Evolutionary conservation across 2,329 filamentous ascomycete genomes (phyloP), one percentile per base, ranked within the genome.

Genomic region (Colletotrichum shisoi): DNA sequence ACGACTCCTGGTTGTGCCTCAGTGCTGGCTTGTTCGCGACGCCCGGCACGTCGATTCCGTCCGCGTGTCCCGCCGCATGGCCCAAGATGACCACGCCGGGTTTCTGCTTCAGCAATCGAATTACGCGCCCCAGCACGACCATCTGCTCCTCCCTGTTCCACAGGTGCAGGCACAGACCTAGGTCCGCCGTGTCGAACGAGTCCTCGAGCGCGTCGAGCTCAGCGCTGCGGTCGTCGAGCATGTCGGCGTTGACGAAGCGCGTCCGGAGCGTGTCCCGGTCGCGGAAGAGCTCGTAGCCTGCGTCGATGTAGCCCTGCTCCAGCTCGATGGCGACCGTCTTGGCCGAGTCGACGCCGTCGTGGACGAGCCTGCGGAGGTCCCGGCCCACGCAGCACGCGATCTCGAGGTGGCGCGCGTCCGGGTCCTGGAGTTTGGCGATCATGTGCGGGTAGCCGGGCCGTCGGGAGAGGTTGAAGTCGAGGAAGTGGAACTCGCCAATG

Each of bases 381-480:
- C 75, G 73, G 2, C 71, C 74, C 37, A 76, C 72, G 62, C 74
- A 75, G 57, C 74, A 74, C 13, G 73, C 74, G 12, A 76, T 57
- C 37, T 76, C 74, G 6, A 76, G 61, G 58, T 74, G 72, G 11
- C 48, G 60, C 3, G 69, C 68, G 8, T 45, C 59, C 40, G 44
- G 62, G 52, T 54, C 70, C 31, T 66, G 66, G 3, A 68, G 57
- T 62, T n/a, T 60, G 53, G 63, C 61, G 7, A 74, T 44, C n/a
- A 73, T 67, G 11, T 42, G 46, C 19, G 57, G 60, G 49, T 71
- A 71, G 2, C 27, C 44, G 1, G 58, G 13, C 6, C 51, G 66
- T 8, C 45, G 49, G 48, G 21, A 21, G 39, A 68, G 53, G 58
- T 65, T 64, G 45, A 70, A 49, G 51, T 70, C 61, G 39, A 70